These are phyloP conservation scores for Leccinellum rugosiceps DNA, from an alignment of 768 basidiomycete species.

Conservation along the genomic window DNA sequence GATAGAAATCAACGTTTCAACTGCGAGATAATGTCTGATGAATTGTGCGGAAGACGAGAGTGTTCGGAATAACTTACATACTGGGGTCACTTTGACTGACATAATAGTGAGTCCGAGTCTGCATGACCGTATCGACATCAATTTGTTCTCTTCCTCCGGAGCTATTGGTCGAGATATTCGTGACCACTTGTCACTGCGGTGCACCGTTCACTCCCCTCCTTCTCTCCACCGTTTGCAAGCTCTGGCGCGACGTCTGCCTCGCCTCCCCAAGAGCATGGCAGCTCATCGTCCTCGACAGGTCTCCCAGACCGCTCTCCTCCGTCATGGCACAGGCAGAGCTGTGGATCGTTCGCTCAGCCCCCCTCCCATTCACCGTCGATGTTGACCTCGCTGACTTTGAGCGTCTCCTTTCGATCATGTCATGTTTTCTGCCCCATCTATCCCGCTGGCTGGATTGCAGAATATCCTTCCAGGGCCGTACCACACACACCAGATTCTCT, in stretches of 20 bases:
- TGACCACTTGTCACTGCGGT: constrained; percentile 35
- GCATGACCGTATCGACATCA: not conserved
- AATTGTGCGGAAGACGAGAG: no score
- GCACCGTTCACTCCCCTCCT: constrained; percentile 48
- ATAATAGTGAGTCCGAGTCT: not conserved
- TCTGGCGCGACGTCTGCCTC: constrained; percentile 56
- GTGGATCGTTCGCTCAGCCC: constrained; percentile 53
- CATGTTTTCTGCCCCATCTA: constrained; percentile 55
- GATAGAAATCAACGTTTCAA: no score
- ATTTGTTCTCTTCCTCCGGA: constrained; percentile 52
- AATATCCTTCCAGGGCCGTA: constrained; percentile 37
- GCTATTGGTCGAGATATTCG: constrained; percentile 61
- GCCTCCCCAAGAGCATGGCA: constrained; percentile 63
- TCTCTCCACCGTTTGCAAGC: constrained; percentile 51
- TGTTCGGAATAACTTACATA: no score
- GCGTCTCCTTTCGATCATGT: constrained; percentile 57
- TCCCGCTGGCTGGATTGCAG: constrained; percentile 56
- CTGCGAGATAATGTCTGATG: no score
- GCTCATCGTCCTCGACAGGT: constrained; percentile 49
- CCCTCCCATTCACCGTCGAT: constrained; percentile 54
- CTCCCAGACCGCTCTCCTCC: constrained; percentile 30
- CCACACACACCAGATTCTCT: constrained; percentile 28
- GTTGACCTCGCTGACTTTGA: constrained; percentile 47
- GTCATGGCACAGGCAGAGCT: constrained; percentile 48
- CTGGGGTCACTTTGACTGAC: not conserved